Evolutionary conservation across 495 filamentous ascomycete species (phyloP), one percentile per base, ranked within the genome.

Genomic region (Xylaria telfairii): DNA sequence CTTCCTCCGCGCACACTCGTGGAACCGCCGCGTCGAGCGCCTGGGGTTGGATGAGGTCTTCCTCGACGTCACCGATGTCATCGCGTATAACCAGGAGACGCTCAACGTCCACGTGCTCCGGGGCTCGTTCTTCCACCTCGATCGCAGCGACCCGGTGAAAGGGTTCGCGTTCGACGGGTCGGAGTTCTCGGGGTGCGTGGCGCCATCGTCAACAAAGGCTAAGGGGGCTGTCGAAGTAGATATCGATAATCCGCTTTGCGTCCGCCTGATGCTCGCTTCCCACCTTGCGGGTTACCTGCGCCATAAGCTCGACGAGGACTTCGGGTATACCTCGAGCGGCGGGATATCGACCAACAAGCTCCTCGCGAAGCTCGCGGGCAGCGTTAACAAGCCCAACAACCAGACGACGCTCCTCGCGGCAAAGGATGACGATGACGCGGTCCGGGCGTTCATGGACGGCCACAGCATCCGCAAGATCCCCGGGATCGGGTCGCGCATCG

Each of bases 271-370:
- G 15, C 77, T 95, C 26, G 92, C 87, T 1, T 92, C 92, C 19
- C 93, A 97, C 79, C 81, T 98, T 44, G 92, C 92, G 3, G 79
- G 82, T 10, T 86, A 93, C 78, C 80, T 98, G 24, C 89, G 95
- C 28, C 77, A 85, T 37, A 86, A 86, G 70, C 84, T 98, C 9
- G 92, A 96, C 65, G 82, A 90, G 53, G 83, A 92, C n/a, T 91
- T 90, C 73, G 93, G 93, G 4, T 97, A 94, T 79, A 96, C 93
- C 7, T 90, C 90, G 46, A 92, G 94, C 0, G 93, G 92, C n/a
- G 95, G 95, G 12, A 89, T 97, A 3, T 90, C 93, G 2, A 97
- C 93, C 5, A 93, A 90, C 59, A 97, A 97, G 78, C 75, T 94
- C 3, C 84, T 95, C 34, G 89, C 92, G 39, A 98, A 98, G 77